Conservation (phyloP, 2,329 filamentous ascomycete species). For the Aspergillus ochraceus region DNA sequence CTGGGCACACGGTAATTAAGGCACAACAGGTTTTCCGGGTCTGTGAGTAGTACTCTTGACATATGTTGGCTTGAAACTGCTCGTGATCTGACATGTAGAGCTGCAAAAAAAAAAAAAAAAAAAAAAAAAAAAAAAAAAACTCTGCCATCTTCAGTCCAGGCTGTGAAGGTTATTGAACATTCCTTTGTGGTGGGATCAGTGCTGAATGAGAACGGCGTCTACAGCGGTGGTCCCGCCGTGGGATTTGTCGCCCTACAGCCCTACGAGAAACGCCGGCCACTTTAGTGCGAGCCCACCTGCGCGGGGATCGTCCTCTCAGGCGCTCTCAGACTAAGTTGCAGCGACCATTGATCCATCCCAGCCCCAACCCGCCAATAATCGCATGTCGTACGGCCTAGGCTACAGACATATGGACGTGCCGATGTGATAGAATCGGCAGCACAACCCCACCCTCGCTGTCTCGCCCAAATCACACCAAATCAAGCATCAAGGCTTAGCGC, state of each 20-base stretch:
- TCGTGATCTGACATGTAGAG: too few relatives aligned
- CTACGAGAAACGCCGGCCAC: background rate
- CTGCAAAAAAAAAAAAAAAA: too few relatives aligned
- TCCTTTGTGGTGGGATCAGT: too few relatives aligned
- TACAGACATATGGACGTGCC: background rate
- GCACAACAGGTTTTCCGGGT: too few relatives aligned
- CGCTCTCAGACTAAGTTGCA: background rate
- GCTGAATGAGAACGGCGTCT: too few relatives aligned
- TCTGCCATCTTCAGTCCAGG: too few relatives aligned
- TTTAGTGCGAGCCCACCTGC: background rate
- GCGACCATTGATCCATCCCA: background rate
- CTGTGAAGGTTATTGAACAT: too few relatives aligned
- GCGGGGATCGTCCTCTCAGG: background rate
- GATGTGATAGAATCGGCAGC: background rate
- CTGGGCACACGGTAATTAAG: too few relatives aligned
- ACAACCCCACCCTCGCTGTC: background rate
- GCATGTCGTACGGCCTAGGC: background rate
- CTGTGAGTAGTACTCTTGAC: too few relatives aligned
- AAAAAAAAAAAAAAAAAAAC: too few relatives aligned
- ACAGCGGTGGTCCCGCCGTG: background rate
- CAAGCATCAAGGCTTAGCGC: background rate
- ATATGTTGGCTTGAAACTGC: too few relatives aligned
- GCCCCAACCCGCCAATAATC: background rate
- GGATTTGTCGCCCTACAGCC: background rate
- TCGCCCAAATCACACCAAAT: background rate